Conservation (phyloP, 2,329 filamentous ascomycete species). For the Lasiodiplodia hormozganensis region DNA sequence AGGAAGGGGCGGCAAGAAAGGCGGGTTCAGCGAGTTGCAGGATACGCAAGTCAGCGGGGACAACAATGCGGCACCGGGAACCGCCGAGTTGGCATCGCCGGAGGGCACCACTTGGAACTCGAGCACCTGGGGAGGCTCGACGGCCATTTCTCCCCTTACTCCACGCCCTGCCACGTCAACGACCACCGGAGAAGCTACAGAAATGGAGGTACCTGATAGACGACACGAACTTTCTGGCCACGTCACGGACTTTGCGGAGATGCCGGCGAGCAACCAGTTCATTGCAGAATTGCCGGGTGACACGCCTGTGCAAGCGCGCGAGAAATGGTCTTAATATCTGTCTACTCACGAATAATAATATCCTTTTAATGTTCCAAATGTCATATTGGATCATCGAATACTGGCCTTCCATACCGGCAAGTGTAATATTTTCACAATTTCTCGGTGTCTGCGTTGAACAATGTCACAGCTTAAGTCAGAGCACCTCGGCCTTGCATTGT, state of each 20-base stretch:
- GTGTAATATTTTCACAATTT: background rate
- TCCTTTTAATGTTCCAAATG: background rate
- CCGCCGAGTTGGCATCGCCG: background rate
- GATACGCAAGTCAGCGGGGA: background rate
- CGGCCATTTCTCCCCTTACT: conserved; percentile 1
- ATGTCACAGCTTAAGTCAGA: too few species aligned
- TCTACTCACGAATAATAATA: background rate
- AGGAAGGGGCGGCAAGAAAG: background rate
- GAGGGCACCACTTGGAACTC: conserved; percentile 7
- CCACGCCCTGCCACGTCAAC: background rate
- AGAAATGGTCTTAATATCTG: conserved; percentile 2
- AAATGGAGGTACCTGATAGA: conserved; percentile 9
- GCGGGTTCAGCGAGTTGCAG: conserved; percentile 5
- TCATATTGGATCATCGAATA: background rate
- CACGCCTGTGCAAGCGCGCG: background rate
- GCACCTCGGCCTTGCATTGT: too few species aligned
- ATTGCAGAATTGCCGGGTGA: conserved; percentile 4
- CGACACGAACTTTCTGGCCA: conserved; percentile 2
- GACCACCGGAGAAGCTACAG: background rate
- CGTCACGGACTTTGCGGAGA: conserved; percentile 14
- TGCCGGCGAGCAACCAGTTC: conserved; percentile 13
- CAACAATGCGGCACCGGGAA: background rate
- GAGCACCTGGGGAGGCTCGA: conserved; percentile 4
- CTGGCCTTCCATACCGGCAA: background rate
- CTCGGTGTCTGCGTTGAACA: background rate